Evolutionary conservation across 371 early-diverging fungal genomes (phyloP).

Genomic region (Mortierella sp.): DNA sequence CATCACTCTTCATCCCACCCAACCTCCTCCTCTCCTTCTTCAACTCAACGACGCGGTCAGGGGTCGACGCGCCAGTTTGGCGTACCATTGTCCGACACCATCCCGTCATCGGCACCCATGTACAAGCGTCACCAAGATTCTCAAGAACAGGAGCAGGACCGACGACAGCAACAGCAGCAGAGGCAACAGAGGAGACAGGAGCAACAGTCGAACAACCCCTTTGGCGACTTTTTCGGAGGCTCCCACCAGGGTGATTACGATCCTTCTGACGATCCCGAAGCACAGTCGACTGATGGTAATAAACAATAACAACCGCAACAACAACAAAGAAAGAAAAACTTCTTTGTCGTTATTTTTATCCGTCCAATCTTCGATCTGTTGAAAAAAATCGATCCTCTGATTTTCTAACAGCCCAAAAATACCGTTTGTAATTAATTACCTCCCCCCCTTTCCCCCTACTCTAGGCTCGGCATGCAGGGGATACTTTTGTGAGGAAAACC

Average conservation of each 20-base stretch:
- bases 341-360: too few species aligned
- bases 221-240: conserved; percentile 34
- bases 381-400: too few species aligned
- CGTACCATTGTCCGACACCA: neutral
- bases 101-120: conserved; percentile 18
- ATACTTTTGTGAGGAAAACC: conserved; percentile 31
- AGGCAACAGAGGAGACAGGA: neutral
- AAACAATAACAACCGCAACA: neutral
- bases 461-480: conserved; percentile 16
- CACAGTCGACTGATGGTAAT: conserved; percentile 6
- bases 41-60: neutral
- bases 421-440: neutral
- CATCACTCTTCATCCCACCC: neutral
- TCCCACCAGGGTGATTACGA: neutral
- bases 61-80: conserved; percentile 1
- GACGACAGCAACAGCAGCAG: conserved; percentile 4
- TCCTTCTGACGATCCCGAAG: neutral
- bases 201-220: conserved; percentile 18
- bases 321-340: too few species aligned
- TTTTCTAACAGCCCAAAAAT: neutral
- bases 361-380: too few species aligned
- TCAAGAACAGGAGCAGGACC: neutral
- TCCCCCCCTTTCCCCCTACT: neutral
- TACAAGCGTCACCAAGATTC: neutral
- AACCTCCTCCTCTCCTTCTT: neutral